Conservation (phyloP, 2,329 filamentous ascomycete genomes). For the Colletotrichum scovillei region DNA sequence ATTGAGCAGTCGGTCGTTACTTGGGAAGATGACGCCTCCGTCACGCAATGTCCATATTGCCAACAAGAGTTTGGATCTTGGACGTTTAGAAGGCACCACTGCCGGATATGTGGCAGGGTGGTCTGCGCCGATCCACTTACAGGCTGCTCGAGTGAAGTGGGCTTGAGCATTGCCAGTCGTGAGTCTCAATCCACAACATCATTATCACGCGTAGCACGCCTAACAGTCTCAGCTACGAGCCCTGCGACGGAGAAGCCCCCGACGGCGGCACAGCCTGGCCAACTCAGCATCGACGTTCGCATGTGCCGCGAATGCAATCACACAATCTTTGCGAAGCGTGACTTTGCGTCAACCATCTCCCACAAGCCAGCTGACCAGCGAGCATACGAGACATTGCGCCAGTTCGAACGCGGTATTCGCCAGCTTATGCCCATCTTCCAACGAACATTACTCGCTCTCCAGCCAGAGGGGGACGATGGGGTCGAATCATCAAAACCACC, state of each 20-base stretch:
- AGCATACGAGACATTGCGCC: slow-evolving; percentile 83
- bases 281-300: slow-evolving; percentile 81
- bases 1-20: slow-evolving; percentile 93
- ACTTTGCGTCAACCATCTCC: slow-evolving; percentile 78
- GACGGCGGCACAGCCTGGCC: slow-evolving; percentile 44
- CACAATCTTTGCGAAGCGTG: slow-evolving; percentile 72
- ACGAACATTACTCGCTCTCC: slow-evolving; percentile 77
- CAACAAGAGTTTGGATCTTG: slow-evolving; percentile 96
- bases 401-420: slow-evolving; percentile 89
- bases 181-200: background rate
- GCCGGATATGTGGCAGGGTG: slow-evolving; percentile 90
- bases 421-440: slow-evolving; percentile 87
- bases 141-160: slow-evolving; percentile 85
- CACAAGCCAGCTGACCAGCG: slow-evolving; percentile 80
- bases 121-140: slow-evolving; percentile 91
- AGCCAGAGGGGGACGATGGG: slow-evolving; percentile 60
- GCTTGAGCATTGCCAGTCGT: slow-evolving; percentile 76
- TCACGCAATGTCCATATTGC: slow-evolving; percentile 89
- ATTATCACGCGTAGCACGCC: background rate
- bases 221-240: slow-evolving; percentile 46
- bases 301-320: slow-evolving; percentile 91
- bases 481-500: slow-evolving; percentile 50
- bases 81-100: slow-evolving; percentile 94
- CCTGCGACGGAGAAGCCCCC: slow-evolving; percentile 57
- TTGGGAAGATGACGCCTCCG: slow-evolving; percentile 91